Evolutionary conservation across 345 rosid species (phyloP), one percentile per base, ranked within the genome.

Genomic region (Pelargonium nanum): DNA sequence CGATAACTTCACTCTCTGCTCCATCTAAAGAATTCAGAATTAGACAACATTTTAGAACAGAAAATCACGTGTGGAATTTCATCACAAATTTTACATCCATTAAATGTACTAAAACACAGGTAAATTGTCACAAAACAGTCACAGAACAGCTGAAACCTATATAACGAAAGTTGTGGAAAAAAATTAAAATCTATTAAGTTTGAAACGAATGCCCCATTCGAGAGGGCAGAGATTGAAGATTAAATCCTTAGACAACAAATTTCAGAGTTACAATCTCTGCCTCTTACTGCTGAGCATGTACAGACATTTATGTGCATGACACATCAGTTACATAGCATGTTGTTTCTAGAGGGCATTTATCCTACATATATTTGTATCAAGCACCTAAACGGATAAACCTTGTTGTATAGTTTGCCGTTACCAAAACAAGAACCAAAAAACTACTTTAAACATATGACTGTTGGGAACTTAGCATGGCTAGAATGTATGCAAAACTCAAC

Each of bases 1-100:
- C 75, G 65, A 69, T 65, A 15, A 77, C 72, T 70, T 89, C 91
- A 51, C 78, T 82, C 51, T 83, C 93, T 72, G 83, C 53, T 61
- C 55, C 65, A 66, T 26, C 63, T 60, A 26, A 17, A 28, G 21
- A 17, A 17, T 34, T 56, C 32, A 25, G 17, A 22, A 25, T 56
- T 56, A 24, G 24, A 21, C 15, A 28, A 24, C 34, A 56, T 16
- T 16, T 56, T 24, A 24, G 59, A 56, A 56, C 59, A 56, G 32
- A 56, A 19, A 19, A 17, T 22, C 59, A 25, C 4, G 26, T 56
- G 59, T 34, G 24, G 26, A 56, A 28, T 56, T 56, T 34, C 24
- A 24, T 22, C 34, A 25, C 0, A 17, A 0, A 16, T 56, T n/a
- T n/a, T n/a, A n/a, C n/a, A n/a, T n/a, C n/a, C n/a, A n/a, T n/a